phyloP scores from a whole-genome alignment of 805 yeast genomes.

The Wickerhamiella sergipiensis region DNA sequence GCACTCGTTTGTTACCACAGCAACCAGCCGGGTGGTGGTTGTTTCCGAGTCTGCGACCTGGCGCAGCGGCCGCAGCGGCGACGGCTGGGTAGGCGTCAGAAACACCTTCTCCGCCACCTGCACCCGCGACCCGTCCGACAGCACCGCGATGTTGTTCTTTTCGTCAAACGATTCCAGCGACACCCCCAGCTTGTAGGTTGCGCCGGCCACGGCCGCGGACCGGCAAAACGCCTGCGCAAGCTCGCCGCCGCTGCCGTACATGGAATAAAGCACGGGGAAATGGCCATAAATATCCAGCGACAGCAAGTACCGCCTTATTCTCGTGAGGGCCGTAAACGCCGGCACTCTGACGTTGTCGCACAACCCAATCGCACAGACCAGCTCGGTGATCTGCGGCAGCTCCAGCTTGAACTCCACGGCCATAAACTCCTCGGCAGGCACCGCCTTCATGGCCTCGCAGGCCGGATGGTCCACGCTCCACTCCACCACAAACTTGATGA shows the following conservation, averaged over 20 bases:
- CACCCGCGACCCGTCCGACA: slow-evolving; percentile 55
- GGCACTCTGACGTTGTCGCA: slow-evolving; percentile 45
- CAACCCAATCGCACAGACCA: slow-evolving; percentile 76
- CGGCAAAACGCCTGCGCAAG: slow-evolving; percentile 93
- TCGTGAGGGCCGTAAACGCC: slow-evolving; percentile 62
- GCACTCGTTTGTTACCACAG: slow-evolving; percentile 77
- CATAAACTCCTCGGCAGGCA: slow-evolving; percentile 48
- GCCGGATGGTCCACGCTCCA: slow-evolving; percentile 48
- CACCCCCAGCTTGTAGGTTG: slow-evolving; percentile 77
- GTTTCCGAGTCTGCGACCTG: slow-evolving; percentile 12
- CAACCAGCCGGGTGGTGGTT: slow-evolving; percentile 59
- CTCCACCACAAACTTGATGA: slow-evolving; percentile 70
- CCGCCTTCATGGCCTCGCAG: slow-evolving; percentile 42
- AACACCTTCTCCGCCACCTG: slow-evolving; percentile 69
- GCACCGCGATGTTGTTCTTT: slow-evolving; percentile 43
- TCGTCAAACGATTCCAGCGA: slow-evolving; percentile 53
- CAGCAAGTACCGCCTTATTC: slow-evolving; percentile 69
- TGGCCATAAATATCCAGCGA: slow-evolving; percentile 88
- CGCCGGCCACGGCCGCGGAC: slow-evolving; percentile 96
- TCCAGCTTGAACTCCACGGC: slow-evolving; percentile 54
- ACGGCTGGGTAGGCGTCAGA: slow-evolving; percentile 39
- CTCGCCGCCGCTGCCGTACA: slow-evolving; percentile 94
- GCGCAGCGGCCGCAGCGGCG: slow-evolving; percentile 13
- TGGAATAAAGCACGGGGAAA: slow-evolving; percentile 83
- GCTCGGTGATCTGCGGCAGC: slow-evolving; percentile 63